phyloP scores from a whole-genome alignment of 192 early-diverging fungal species.

The Mortierella alpina region DNA sequence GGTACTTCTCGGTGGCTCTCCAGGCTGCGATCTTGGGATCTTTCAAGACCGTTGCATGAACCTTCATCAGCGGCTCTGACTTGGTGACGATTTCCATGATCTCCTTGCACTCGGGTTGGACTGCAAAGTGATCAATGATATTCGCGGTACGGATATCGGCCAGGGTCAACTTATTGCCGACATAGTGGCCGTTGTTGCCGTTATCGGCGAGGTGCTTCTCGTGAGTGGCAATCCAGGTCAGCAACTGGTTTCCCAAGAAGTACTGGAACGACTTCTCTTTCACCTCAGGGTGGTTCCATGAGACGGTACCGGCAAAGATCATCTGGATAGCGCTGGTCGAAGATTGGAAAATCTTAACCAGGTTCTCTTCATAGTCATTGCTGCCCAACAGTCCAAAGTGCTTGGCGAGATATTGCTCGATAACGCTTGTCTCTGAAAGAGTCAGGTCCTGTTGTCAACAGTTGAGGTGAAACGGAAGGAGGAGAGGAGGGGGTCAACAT shows the following conservation, averaged over 20 bases:
- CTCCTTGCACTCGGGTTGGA: background rate
- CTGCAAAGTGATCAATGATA: conserved; percentile 14
- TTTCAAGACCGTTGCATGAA: conserved; percentile 18
- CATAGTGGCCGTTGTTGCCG: conserved; percentile 38
- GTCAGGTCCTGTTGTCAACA: background rate
- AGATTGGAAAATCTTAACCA: conserved; percentile 23
- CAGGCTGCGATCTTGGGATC: conserved; percentile 36
- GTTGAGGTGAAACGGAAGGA: background rate
- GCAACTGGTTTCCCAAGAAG: conserved; percentile 2
- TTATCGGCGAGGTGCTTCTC: conserved; percentile 31
- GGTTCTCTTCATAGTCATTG: conserved; percentile 31
- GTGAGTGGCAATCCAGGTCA: conserved; percentile 18
- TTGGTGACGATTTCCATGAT: conserved; percentile 19
- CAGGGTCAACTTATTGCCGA: conserved; percentile 29
- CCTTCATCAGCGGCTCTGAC: conserved; percentile 11
- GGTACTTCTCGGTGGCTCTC: conserved; percentile 12
- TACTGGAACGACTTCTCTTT: background rate
- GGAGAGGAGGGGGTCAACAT: background rate
- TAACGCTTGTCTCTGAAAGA: conserved; percentile 10
- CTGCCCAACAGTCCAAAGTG: conserved; percentile 26
- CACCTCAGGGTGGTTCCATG: conserved; percentile 8
- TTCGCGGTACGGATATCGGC: conserved; percentile 32
- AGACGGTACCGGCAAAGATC: conserved; percentile 2
- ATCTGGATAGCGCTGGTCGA: background rate
- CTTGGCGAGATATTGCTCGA: conserved; percentile 35